Conservation (phyloP, 2,329 filamentous ascomycete species). For the Fusarium ambrosium region DNA sequence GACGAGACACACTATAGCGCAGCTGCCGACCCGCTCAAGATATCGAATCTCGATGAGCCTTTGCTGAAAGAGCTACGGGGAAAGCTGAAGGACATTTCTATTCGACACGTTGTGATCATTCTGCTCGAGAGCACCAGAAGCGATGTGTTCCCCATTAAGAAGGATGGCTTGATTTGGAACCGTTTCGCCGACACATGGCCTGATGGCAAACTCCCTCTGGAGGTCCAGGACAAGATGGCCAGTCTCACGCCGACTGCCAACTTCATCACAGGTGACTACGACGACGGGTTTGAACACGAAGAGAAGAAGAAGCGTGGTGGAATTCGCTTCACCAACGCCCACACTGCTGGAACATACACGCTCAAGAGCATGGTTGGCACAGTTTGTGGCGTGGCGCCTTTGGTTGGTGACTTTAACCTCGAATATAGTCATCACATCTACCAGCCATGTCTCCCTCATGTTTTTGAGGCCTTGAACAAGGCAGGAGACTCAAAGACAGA, state of each 20-base stretch:
- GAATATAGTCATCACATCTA: conserved; percentile 59
- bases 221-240: conserved; percentile 46
- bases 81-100: conserved; percentile 49
- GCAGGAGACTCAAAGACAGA: conserved; percentile 27
- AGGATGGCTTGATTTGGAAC: conserved; percentile 55
- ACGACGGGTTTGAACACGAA: conserved; percentile 51
- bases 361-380: conserved; percentile 59
- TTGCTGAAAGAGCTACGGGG: conserved; percentile 47
- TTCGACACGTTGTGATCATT: conserved; percentile 60
- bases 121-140: conserved; percentile 61
- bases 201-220: conserved; percentile 50
- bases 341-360: conserved; percentile 59
- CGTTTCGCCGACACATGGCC: conserved; percentile 51
- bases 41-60: conserved; percentile 55
- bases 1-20: conserved; percentile 52
- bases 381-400: conserved; percentile 58
- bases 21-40: conserved; percentile 54
- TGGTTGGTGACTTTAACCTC: conserved; percentile 58
- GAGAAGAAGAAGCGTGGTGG: conserved; percentile 51
- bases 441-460: conserved; percentile 59
- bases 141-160: conserved; percentile 61
- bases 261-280: conserved; percentile 53
- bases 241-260: conserved; percentile 51
- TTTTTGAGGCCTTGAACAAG: conserved; percentile 52
- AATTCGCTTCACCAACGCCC: conserved; percentile 56